phyloP scores from a whole-genome alignment of 768 basidiomycete genomes.

The Rhodotorula sphaerocarpa region DNA sequence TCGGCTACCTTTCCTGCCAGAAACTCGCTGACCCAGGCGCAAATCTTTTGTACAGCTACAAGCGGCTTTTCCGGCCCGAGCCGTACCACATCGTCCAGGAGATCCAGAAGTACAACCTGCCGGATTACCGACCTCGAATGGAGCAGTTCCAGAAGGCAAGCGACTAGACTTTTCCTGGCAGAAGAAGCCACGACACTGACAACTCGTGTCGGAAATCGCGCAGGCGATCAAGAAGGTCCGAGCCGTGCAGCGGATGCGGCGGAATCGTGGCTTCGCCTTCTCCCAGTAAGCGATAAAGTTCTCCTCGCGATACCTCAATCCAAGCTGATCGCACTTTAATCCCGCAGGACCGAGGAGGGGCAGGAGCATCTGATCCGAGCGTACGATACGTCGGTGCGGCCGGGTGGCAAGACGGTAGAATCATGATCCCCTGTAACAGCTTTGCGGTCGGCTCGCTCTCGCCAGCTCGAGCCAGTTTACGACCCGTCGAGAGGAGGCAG shows the following conservation, averaged over 20 bases:
- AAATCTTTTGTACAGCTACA: conserved; percentile 55
- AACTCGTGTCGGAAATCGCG: no score
- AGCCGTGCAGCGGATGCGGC: conserved; percentile 93
- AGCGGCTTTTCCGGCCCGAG: conserved; percentile 75
- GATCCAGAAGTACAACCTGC: conserved; percentile 97
- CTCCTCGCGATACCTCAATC: no score
- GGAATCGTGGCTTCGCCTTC: conserved; percentile 95
- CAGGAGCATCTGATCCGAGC: conserved; percentile 44
- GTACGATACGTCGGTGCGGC: conserved; percentile 43
- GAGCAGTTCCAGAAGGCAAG: conserved; percentile 61
- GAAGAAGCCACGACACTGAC: no score
- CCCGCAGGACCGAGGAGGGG: conserved; percentile 37
- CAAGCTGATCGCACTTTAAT: not conserved
- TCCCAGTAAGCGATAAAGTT: conserved; percentile 30
- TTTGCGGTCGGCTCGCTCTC: no score
- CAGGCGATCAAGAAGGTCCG: conserved; percentile 98
- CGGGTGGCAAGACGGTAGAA: not conserved
- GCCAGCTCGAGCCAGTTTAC: no score
- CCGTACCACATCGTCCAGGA: conserved; percentile 99
- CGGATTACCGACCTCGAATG: conserved; percentile 81
- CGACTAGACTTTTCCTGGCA: no score
- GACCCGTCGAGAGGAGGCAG: no score
- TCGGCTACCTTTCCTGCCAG: not conserved
- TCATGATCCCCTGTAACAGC: not conserved
- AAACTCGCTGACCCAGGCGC: not conserved